Percentiles rank a stretch among this genome's conserved stretches.
These are phyloP conservation scores for Tetrapisispora fleetii DNA, from an alignment of 805 yeast species.

Conservation along the genomic window DNA sequence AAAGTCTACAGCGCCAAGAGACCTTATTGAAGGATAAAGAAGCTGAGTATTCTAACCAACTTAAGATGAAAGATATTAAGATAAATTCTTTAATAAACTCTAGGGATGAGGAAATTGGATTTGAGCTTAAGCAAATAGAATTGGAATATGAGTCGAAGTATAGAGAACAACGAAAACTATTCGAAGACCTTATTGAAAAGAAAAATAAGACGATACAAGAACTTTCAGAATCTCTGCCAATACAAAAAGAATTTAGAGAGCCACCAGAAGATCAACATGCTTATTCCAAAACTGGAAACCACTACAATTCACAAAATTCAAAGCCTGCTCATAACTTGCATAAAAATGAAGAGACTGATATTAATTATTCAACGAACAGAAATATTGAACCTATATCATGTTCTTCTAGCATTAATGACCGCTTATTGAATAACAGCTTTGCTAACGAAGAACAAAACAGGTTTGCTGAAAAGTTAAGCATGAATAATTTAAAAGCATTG, in stretches of 20 bases:
- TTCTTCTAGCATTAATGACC: neutral
- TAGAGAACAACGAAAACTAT: neutral
- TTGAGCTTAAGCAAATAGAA: conserved; percentile 1
- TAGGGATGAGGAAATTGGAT: neutral
- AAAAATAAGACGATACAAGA: neutral
- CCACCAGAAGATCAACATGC: neutral
- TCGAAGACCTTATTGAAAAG: neutral
- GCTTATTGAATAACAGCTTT: neutral
- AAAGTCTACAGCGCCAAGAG: neutral
- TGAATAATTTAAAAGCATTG: neutral
- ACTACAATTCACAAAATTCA: neutral
- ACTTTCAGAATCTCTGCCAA: neutral
- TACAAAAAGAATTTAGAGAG: neutral
- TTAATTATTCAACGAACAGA: neutral
- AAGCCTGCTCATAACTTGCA: too few species aligned
- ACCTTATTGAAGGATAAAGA: neutral
- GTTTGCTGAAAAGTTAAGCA: neutral
- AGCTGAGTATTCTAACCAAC: too few species aligned
- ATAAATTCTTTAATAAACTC: neutral
- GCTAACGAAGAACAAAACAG: neutral
- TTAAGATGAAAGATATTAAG: neutral
- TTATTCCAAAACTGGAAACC: neutral
- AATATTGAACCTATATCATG: neutral
- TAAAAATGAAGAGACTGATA: neutral
- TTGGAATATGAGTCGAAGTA: neutral